These are phyloP conservation scores for Talaromyces sp. DNA, from an alignment of 2,329 filamentous ascomycete species.

Conservation along the genomic window DNA sequence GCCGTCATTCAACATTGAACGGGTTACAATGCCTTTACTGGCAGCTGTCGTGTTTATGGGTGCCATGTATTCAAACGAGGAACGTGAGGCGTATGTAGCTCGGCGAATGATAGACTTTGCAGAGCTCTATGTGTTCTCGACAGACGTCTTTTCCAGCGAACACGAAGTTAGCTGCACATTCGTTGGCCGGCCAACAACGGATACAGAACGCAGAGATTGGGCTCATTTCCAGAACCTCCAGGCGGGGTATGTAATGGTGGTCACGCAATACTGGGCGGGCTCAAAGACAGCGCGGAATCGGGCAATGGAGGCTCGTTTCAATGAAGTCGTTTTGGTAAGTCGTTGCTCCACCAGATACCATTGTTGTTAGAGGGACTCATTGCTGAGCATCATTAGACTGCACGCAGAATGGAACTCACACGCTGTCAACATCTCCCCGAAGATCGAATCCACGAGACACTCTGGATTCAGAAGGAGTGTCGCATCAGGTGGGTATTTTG, in stretches of 20 bases:
- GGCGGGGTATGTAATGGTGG: conserved; percentile 41
- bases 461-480: conserved; percentile 46
- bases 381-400: conserved; percentile 28
- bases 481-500: conserved; percentile 33
- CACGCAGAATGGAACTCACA: conserved; percentile 38
- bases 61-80: conserved; percentile 44
- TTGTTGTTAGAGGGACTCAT: not conserved
- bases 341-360: too few species aligned
- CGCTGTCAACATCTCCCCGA: conserved; percentile 38
- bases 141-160: conserved; percentile 41
- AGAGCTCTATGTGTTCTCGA: conserved; percentile 44
- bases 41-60: conserved; percentile 44
- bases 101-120: conserved; percentile 43
- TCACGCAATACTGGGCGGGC: conserved; percentile 47
- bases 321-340: conserved; percentile 40
- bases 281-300: conserved; percentile 37
- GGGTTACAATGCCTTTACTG: conserved; percentile 37
- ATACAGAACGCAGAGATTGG: conserved; percentile 31
- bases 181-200: conserved; percentile 22
- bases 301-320: conserved; percentile 44
- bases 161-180: conserved; percentile 38
- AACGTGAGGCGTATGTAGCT: conserved; percentile 36
- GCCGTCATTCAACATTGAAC: conserved; percentile 41
- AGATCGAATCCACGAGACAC: conserved; percentile 36
- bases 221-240: conserved; percentile 41